Evolutionary conservation across 2,329 filamentous ascomycete species (phyloP), one percentile per base, ranked within the genome.

Genomic region (Aphanocladium album): DNA sequence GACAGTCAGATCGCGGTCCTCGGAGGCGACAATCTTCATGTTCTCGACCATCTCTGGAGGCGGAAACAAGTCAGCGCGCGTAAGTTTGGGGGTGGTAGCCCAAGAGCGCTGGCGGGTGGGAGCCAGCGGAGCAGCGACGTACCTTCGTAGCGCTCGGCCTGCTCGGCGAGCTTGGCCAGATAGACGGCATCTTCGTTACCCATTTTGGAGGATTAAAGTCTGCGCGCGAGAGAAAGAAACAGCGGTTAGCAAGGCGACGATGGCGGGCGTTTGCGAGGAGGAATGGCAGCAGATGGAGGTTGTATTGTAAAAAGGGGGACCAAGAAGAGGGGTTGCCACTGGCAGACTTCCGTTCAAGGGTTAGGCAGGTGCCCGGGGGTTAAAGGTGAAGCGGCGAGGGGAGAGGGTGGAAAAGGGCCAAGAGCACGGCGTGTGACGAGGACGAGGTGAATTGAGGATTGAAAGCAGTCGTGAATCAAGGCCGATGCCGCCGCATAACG

Each of bases 101-200:
- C n/a, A n/a, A 21, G 46, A 47, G 25, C 11, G 39, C 23, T 43
- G 59, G 50, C 49, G 8, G 33, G 45, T 0, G 5, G 9, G 19
- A 17, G 30, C 27, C 43, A 49, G 56, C 33, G 16, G 33, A 9
- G 33, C 65, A 49, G 41, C 63, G 59, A 79, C 85, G 74, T 83
- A 98, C 95, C 95, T 85, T 99, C 95, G 82, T 99, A 99, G 79
- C 95, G 93, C 89, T 99, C 95, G 80, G 95, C 95, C 88, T 99
- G 95, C 89, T 99, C 95, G 77, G 95, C 95, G 80, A 99, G 90
- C 92, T 98, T 98, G 82, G 95, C 95, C 79, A 98, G 89, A 81
- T 98, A 98, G 76, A 99, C 95, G 74, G 93, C 93, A 83, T 98
- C 93, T 87, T 98, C 93, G 86, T 96, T 91, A 87, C 90, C 92